Percentiles rank a stretch among this genome's conserved stretches.
phyloP scores from a whole-genome alignment of 306 rosid genomes.

The Lotus japonicus region DNA sequence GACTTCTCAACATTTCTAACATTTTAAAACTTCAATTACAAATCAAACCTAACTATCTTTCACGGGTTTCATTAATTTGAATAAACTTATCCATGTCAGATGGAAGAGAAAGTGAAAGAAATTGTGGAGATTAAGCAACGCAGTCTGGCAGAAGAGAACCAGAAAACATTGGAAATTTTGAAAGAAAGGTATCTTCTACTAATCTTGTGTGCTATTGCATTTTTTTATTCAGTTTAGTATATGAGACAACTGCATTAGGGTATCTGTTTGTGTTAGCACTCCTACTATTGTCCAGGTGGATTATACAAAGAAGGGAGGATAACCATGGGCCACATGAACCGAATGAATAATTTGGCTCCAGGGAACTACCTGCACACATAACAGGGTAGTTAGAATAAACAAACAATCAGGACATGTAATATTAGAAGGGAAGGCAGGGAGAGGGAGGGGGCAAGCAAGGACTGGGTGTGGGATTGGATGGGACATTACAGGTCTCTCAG shows the following conservation, averaged over 20 bases:
- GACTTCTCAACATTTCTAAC: not conserved
- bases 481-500: not conserved
- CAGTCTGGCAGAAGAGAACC: constrained; percentile 95
- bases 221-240: not conserved
- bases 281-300: not conserved
- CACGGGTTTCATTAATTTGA: constrained; percentile 17
- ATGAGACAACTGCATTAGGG: not conserved
- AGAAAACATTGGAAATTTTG: constrained; percentile 80
- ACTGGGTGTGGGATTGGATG: not conserved
- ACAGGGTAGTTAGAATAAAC: constrained; percentile 8
- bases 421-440: constrained; percentile 7
- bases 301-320: not conserved
- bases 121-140: constrained; percentile 96
- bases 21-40: constrained; percentile 1
- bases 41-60: not conserved
- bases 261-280: not conserved
- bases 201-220: constrained; percentile 15
- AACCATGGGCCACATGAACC: not conserved
- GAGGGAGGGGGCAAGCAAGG: not conserved
- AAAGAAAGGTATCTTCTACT: constrained; percentile 64
- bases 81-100: constrained; percentile 40
- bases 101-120: constrained; percentile 97
- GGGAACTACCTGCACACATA: not conserved
- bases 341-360: not conserved
- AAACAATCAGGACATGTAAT: not conserved